Percentiles rank a stretch among this genome's conserved stretches.
Evolutionary conservation across 345 rosid species (phyloP).

Genomic region (Rhodomyrtus tomentosa): DNA sequence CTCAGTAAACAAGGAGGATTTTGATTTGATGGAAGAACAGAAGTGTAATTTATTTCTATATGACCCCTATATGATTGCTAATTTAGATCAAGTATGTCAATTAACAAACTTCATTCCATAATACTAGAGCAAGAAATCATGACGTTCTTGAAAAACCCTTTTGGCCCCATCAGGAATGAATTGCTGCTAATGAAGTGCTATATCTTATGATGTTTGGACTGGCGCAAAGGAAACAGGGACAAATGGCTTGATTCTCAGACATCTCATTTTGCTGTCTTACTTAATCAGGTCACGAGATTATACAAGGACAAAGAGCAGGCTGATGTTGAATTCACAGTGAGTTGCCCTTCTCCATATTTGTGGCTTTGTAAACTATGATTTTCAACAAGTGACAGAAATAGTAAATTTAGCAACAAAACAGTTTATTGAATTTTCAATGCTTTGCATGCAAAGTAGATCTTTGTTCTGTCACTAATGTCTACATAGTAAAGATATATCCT

Average conservation of each 20-base stretch:
- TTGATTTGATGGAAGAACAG: background rate
- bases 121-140: background rate
- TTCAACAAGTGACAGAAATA: background rate
- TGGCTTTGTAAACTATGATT: background rate
- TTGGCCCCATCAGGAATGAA: background rate
- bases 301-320: constrained; percentile 80
- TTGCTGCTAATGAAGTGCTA: background rate
- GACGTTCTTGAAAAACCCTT: background rate
- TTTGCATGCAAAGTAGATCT: background rate
- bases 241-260: background rate
- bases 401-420: background rate
- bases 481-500: background rate
- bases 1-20: background rate
- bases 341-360: constrained; percentile 2
- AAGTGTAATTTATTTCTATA: background rate
- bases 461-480: background rate
- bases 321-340: constrained; percentile 81
- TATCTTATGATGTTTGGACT: background rate
- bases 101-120: background rate
- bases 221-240: background rate
- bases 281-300: constrained; percentile 38
- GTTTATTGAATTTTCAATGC: background rate
- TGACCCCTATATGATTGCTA: background rate
- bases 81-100: background rate
- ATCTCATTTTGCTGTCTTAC: background rate